Percentiles rank a stretch among this genome's conserved stretches.
These are phyloP conservation scores for Byssoonygena ceratinophila DNA, from an alignment of 2,329 filamentous ascomycete species.

Conservation along the genomic window DNA sequence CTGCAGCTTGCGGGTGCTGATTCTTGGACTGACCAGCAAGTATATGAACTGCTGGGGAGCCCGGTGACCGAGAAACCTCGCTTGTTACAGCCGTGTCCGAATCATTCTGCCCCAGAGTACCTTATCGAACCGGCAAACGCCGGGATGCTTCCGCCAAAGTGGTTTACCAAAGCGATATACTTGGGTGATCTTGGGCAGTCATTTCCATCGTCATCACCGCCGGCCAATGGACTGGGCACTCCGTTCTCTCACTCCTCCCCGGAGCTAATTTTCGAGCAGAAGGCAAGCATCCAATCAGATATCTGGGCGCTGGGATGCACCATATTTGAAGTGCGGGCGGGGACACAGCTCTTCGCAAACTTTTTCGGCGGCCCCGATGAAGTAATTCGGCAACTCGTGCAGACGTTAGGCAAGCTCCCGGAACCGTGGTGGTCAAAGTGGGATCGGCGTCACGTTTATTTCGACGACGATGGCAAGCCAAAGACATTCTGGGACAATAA, in stretches of 20 bases:
- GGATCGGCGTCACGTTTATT: slow-evolving; percentile 19
- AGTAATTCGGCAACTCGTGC: slow-evolving; percentile 22
- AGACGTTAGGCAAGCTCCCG: slow-evolving; percentile 26
- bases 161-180: slow-evolving; percentile 5
- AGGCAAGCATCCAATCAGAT: slow-evolving; percentile 20
- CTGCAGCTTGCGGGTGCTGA: background rate
- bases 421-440: slow-evolving; percentile 27
- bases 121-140: background rate
- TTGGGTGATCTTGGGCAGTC: slow-evolving; percentile 21
- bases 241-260: slow-evolving; percentile 25
- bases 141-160: background rate
- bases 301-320: slow-evolving; percentile 31
- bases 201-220: slow-evolving; percentile 15
- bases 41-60: background rate
- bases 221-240: slow-evolving; percentile 20
- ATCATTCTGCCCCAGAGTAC: background rate
- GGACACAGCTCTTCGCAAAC: slow-evolving; percentile 23
- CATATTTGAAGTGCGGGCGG: slow-evolving; percentile 27
- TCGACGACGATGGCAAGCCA: slow-evolving; percentile 18
- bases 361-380: slow-evolving; percentile 26
- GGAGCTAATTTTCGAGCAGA: slow-evolving; percentile 21
- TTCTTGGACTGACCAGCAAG: slow-evolving; percentile 1
- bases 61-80: background rate
- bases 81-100: background rate
- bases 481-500: slow-evolving; percentile 3